Percentiles rank a stretch among this genome's conserved stretches.
phyloP scores from a whole-genome alignment of 192 early-diverging fungal species.

The Phlyctochytrium bullatum region DNA sequence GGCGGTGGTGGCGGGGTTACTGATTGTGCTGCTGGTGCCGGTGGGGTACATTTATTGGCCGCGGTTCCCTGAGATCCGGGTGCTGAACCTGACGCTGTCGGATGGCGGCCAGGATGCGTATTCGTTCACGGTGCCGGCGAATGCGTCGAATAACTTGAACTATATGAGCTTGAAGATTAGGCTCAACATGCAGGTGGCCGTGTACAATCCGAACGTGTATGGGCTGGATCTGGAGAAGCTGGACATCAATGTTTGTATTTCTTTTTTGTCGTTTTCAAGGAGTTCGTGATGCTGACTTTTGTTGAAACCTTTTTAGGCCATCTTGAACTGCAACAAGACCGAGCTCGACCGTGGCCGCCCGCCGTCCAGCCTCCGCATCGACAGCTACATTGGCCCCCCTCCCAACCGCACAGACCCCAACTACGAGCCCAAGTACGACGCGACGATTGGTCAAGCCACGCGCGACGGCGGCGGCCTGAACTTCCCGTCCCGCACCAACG shows the following conservation, averaged over 20 bases:
- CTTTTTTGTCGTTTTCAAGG: background rate
- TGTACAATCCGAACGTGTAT: constrained; percentile 24
- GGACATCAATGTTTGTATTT: constrained; percentile 1
- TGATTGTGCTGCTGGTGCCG: background rate
- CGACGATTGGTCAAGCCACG: constrained; percentile 10
- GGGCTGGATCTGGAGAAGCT: constrained; percentile 13
- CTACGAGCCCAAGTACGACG: background rate
- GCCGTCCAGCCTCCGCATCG: background rate
- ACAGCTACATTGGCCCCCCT: background rate
- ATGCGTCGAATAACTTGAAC: constrained; percentile 9
- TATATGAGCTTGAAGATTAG: constrained; percentile 15
- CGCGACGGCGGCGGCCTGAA: constrained; percentile 1
- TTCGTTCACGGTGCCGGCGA: background rate
- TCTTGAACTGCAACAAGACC: background rate
- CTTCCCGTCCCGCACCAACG: constrained; percentile 15
- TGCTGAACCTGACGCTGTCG: background rate
- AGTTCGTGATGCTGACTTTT: background rate
- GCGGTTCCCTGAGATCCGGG: constrained; percentile 19
- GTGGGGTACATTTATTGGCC: background rate
- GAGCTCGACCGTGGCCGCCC: background rate
- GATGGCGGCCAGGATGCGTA: background rate
- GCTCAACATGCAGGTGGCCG: constrained; percentile 11
- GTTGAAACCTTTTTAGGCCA: background rate
- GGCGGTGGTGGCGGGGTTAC: no score
- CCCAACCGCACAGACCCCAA: background rate